phyloP scores from a whole-genome alignment of 2,329 filamentous ascomycete genomes.

The Beauveria medogensis region DNA sequence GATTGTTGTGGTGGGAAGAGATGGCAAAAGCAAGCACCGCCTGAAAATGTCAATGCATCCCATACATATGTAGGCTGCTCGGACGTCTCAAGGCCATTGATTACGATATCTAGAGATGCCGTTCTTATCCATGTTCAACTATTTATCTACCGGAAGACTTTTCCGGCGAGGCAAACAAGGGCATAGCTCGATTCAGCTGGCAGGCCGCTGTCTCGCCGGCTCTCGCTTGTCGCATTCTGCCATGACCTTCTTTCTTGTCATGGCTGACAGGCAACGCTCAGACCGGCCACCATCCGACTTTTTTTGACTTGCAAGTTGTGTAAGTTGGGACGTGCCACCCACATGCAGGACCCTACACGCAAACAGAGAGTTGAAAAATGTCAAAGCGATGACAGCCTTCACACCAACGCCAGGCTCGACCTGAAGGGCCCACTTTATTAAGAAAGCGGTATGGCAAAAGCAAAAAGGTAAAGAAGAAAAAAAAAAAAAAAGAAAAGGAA shows the following conservation, averaged over 20 bases:
- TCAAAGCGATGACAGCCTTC: background rate
- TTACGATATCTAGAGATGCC: background rate
- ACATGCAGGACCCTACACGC: background rate
- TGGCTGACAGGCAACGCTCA: constrained; percentile 5
- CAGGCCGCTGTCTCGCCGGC: background rate
- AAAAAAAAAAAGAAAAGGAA: background rate
- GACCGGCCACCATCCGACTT: background rate
- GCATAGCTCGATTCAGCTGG: background rate
- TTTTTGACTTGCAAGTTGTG: background rate
- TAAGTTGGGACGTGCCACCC: background rate
- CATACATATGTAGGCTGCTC: background rate
- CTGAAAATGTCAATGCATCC: background rate
- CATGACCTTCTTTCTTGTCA: background rate
- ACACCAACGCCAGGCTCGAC: background rate
- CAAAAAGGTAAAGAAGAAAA: background rate
- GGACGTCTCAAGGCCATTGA: background rate
- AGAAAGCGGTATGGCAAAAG: background rate
- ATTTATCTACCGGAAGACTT: too few species aligned
- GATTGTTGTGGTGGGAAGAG: constrained; percentile 1
- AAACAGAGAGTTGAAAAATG: background rate
- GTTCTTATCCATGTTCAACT: background rate
- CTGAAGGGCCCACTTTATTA: background rate
- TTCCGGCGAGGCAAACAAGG: too few species aligned
- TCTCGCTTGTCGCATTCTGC: background rate
- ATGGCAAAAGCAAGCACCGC: constrained; percentile 1